phyloP scores from a whole-genome alignment of 345 rosid species.

The Eutrema yunnanense region DNA sequence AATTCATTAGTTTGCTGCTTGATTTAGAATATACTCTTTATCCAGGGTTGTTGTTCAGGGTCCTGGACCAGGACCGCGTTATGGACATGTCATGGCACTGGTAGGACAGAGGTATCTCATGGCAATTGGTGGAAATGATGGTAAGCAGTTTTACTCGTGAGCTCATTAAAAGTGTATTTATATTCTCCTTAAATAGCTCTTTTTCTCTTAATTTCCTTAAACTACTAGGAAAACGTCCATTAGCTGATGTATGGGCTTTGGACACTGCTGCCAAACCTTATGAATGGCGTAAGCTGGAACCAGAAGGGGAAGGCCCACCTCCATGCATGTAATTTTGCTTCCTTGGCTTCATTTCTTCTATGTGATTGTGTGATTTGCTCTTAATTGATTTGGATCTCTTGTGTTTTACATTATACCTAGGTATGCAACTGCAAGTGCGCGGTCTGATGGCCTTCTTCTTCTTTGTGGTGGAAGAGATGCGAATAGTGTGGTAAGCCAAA shows the following conservation, averaged over 20 bases:
- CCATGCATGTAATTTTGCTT: constrained; percentile 83
- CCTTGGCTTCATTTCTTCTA: not conserved
- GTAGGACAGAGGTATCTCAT: constrained; percentile 99
- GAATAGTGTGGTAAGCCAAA: constrained; percentile 80
- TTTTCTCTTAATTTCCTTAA: not conserved
- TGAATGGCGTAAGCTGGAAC: constrained; percentile 99
- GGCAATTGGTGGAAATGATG: constrained; percentile 99
- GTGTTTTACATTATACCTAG: constrained; percentile 35
- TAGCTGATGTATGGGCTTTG: constrained; percentile 99
- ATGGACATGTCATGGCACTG: constrained; percentile 99
- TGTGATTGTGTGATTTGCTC: not conserved
- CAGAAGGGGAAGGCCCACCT: constrained; percentile 99
- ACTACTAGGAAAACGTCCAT: constrained; percentile 79
- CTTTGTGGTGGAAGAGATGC: constrained; percentile 99
- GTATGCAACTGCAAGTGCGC: constrained; percentile 99
- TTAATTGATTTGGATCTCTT: not conserved
- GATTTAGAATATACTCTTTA: constrained; percentile 19
- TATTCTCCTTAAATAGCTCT: constrained; percentile 4
- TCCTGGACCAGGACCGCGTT: constrained; percentile 99
- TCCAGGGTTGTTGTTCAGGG: constrained; percentile 97
- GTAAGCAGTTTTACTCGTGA: constrained; percentile 33
- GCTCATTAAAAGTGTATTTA: constrained; percentile 9
- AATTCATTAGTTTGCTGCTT: not conserved
- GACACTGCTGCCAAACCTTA: constrained; percentile 99
- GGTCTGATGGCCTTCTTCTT: constrained; percentile 98